phyloP scores from a whole-genome alignment of 441 rosid genomes.

The Codiaeum variegatum region DNA sequence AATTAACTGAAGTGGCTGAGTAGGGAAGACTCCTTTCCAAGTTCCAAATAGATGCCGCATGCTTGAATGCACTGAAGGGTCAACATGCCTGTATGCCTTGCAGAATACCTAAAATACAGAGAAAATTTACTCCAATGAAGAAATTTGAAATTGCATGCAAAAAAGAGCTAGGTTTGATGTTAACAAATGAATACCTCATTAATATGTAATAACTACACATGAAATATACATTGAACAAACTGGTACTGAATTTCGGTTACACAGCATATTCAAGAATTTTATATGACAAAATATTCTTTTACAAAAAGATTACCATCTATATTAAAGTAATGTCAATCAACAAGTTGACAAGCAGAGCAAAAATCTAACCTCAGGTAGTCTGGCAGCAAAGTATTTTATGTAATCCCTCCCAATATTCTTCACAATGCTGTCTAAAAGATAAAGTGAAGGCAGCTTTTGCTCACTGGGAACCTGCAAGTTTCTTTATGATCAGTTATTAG shows the following conservation, averaged over 20 bases:
- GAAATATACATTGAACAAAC: not conserved
- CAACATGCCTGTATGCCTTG: conserved; percentile 87
- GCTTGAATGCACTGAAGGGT: conserved; percentile 65
- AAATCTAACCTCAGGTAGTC: conserved; percentile 77
- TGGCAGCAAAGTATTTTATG: conserved; percentile 74
- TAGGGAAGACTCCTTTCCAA: conserved; percentile 97
- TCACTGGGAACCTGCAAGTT: conserved; percentile 95
- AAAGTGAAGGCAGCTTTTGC: conserved; percentile 96
- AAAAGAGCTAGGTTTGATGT: not conserved
- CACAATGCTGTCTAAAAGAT: conserved; percentile 97
- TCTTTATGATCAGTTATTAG: conserved; percentile 38
- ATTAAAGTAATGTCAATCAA: not conserved
- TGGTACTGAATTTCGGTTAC: not conserved
- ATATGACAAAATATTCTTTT: not conserved
- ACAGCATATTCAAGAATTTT: not conserved
- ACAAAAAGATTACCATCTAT: not conserved
- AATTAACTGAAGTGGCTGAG: conserved; percentile 65
- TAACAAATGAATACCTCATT: not conserved
- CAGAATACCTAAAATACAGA: conserved; percentile 62
- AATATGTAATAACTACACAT: not conserved
- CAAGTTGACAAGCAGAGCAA: conserved; percentile 16
- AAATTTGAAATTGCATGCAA: not conserved
- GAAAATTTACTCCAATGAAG: not conserved
- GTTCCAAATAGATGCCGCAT: conserved; percentile 99
- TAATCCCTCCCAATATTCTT: conserved; percentile 95